Base-by-base conservation (phyloP, 106 monocot species). In the Amphibolis antarctica region DNA sequence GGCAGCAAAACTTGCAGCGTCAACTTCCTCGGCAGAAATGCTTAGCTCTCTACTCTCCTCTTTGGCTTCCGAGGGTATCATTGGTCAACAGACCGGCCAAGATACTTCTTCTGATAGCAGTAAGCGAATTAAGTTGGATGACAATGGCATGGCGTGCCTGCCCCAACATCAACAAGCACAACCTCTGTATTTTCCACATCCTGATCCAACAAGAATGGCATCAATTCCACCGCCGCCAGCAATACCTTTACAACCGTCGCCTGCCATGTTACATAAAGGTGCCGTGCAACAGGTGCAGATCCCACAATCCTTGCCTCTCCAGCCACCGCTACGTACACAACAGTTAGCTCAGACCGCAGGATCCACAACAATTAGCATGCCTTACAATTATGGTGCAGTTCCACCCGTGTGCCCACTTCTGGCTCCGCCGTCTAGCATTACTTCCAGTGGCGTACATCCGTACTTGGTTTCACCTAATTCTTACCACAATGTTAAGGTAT, bases 41-140 rank as follows among this genome's bases (percentile, higher is more conserved):
- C 80, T 85, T 54, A 80, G 76, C 28, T 78, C 75, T 50, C 84
- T 87, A 12, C 76, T 88, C 30, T 88, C 87, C 9, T 84, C 87
- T 46, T 71, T 92, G 12, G 87, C 82, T 5, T 77, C 86, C 0
- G 84, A 86, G 46, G 76, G 77, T 53, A 62, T 44, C 57, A 75
- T 82, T 29, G 44, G 58, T 44, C 77, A 72, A 12, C 44, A 66
- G 11, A 63, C 20, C 56, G 71, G 71, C 19, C 76, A 78, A 54
- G 80, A 89, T n/a, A 44, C 67, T 46, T 15, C 72, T 73, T 57
- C 70, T 26, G 72, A 76, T 19, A 61, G 74, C 20, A 68, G 7
- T 54, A 90, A 91, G 79, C 77, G 79, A 22, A 72, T 73, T 1
- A 84, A 77, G 55, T 28, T 82, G 25, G 77, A 92, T 1, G 77